phyloP scores from a whole-genome alignment of 2,329 filamentous ascomycete genomes.

The Tolypocladium ophioglossoides region DNA sequence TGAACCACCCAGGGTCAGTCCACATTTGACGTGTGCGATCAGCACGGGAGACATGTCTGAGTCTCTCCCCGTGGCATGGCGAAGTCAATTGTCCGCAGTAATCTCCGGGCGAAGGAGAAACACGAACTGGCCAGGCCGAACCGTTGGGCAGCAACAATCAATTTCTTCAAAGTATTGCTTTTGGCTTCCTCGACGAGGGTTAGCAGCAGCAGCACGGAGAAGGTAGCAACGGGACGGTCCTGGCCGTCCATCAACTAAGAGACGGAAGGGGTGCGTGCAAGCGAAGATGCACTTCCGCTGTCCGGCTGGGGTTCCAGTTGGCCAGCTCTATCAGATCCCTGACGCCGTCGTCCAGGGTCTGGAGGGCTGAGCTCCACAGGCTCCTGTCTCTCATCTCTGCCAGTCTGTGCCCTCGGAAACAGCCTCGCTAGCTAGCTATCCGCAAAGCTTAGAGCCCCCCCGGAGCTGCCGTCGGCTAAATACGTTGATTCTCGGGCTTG shows the following conservation, averaged over 20 bases:
- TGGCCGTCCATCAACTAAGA: not conserved
- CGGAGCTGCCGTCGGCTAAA: not conserved
- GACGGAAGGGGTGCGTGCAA: conserved; percentile 19
- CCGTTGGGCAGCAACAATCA: conserved; percentile 23
- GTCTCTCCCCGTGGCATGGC: not conserved
- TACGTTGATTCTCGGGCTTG: not conserved
- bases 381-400: not conserved
- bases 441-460: too few relatives aligned
- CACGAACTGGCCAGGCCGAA: conserved; percentile 13
- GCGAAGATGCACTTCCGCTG: conserved; percentile 22
- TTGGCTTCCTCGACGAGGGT: not conserved
- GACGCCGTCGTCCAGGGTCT: not conserved
- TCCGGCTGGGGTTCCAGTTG: conserved; percentile 34
- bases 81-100: not conserved
- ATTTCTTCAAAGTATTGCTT: not conserved
- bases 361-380: not conserved
- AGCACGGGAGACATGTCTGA: not conserved
- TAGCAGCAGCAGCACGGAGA: not conserved
- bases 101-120: not conserved
- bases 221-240: not conserved
- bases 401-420: not conserved
- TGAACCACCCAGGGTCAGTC: not conserved
- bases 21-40: not conserved
- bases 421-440: not conserved
- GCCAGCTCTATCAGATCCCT: conserved; percentile 21